These are phyloP conservation scores for Musa acuminata DNA, from an alignment of 176 grass and related monocot genomes.

Conservation along the genomic window DNA sequence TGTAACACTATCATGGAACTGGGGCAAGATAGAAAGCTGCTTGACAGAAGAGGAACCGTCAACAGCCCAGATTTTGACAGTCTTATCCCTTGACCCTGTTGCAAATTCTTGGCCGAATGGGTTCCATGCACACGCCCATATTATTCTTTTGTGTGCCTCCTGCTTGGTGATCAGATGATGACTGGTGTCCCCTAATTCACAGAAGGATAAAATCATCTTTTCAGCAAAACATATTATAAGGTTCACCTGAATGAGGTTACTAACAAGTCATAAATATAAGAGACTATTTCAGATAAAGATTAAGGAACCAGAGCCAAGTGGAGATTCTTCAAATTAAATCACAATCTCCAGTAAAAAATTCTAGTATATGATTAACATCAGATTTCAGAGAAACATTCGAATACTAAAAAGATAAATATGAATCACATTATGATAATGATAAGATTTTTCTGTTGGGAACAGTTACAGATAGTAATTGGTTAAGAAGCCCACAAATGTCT, in stretches of 20 bases:
- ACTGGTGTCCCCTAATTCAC: constrained; percentile 36
- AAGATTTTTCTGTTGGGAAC: not conserved
- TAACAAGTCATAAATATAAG: not conserved
- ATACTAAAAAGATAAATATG: not conserved
- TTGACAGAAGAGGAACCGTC: constrained; percentile 52
- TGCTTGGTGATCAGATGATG: constrained; percentile 53
- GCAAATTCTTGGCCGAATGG: constrained; percentile 81
- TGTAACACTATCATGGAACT: constrained; percentile 85
- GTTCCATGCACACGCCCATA: constrained; percentile 97
- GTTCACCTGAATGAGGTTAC: not conserved
- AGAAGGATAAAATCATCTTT: constrained; percentile 4
- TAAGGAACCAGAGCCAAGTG: not conserved
- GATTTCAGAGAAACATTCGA: not conserved
- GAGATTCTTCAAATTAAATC: not conserved
- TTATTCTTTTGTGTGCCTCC: constrained; percentile 93
- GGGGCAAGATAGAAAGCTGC: constrained; percentile 55
- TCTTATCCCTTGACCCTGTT: constrained; percentile 93
- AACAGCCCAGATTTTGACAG: constrained; percentile 80
- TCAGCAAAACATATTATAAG: not conserved
- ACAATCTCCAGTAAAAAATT: not conserved
- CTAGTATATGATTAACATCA: not conserved
- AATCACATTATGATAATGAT: not conserved
- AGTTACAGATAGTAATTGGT: not conserved
- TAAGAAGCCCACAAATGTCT: too few species aligned
- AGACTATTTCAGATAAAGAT: not conserved